A percentile compares a stretch with the other conserved stretches of the same genome.
These are phyloP conservation scores for Fraxinus anomala DNA, from an alignment of 257 asterid species.

Conservation along the genomic window DNA sequence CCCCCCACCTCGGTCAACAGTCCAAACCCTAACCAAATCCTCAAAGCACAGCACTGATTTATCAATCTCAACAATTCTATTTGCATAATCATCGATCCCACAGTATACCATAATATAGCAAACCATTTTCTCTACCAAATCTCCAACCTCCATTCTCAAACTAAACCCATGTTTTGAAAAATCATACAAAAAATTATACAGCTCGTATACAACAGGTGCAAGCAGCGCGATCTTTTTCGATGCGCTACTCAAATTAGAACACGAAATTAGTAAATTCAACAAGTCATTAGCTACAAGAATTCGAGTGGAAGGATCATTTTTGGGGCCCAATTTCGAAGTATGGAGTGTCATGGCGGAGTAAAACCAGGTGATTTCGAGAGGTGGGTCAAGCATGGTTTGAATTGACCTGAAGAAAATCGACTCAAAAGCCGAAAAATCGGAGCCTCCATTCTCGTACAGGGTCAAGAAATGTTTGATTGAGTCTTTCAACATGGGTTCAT, in stretches of 20 bases:
- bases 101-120: conserved; percentile 46
- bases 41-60: conserved; percentile 51
- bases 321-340: conserved; percentile 47
- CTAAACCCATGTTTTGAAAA: conserved; percentile 29
- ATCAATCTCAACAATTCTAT: conserved; percentile 37
- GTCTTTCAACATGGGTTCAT: conserved; percentile 63
- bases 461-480: conserved; percentile 67
- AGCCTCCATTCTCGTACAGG: conserved; percentile 52
- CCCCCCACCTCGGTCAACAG: conserved; percentile 58
- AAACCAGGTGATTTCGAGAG: conserved; percentile 83
- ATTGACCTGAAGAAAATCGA: conserved; percentile 75
- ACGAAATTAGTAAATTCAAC: conserved; percentile 57
- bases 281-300: conserved; percentile 57
- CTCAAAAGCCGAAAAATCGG: conserved; percentile 68
- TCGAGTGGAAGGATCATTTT: conserved; percentile 30
- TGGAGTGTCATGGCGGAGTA: conserved; percentile 75
- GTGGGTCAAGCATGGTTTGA: conserved; percentile 83
- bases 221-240: conserved; percentile 63
- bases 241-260: conserved; percentile 55
- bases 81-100: conserved; percentile 43
- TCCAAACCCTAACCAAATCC: conserved; percentile 77
- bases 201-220: conserved; percentile 67
- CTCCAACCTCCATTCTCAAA: conserved; percentile 46
- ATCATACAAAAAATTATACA: conserved; percentile 49
- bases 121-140: conserved; percentile 52